Percentiles rank a stretch among this genome's conserved stretches.
Evolutionary conservation across 192 early-diverging fungal genomes (phyloP).

Genomic region (Entophlyctis luteolus): DNA sequence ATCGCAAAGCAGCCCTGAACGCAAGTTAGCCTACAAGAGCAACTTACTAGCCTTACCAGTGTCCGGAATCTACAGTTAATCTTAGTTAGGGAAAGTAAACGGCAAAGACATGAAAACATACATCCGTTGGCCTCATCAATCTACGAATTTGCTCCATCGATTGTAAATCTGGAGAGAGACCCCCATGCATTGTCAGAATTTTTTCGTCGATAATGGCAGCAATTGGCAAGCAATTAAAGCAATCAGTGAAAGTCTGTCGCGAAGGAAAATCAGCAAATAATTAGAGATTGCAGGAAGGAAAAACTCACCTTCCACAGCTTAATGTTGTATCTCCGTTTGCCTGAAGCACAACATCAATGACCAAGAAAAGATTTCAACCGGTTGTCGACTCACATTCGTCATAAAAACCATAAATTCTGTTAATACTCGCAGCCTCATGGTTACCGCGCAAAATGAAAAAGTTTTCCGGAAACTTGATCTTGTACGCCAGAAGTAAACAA

Average conservation of each 20-base stretch:
- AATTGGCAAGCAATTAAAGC: constrained; percentile 97
- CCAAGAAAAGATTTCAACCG: too few relatives aligned
- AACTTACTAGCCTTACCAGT: constrained; percentile 58
- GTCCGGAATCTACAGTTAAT: too few relatives aligned
- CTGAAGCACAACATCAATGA: constrained; percentile 33
- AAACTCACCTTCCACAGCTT: constrained; percentile 99
- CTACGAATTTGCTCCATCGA: constrained; percentile 96
- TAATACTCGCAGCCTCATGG: constrained; percentile 95
- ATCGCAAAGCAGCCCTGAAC: constrained; percentile 80
- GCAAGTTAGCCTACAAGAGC: background rate
- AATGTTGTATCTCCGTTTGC: constrained; percentile 95
- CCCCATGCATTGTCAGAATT: constrained; percentile 98
- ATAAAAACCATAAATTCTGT: constrained; percentile 97
- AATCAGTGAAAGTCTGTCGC: constrained; percentile 97
- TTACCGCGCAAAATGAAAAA: constrained; percentile 99
- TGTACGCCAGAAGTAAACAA: constrained; percentile 92
- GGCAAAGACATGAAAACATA: too few relatives aligned
- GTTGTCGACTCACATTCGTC: constrained; percentile 87
- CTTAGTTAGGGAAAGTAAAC: too few relatives aligned
- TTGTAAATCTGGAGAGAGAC: constrained; percentile 92
- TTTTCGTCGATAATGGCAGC: constrained; percentile 97
- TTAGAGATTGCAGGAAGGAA: too few relatives aligned
- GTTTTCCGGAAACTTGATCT: constrained; percentile 99
- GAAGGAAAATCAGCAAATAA: too few relatives aligned
- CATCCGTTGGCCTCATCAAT: constrained; percentile 95